phyloP scores from a whole-genome alignment of 2,329 filamentous ascomycete genomes.

The Pleomassaria siparia region DNA sequence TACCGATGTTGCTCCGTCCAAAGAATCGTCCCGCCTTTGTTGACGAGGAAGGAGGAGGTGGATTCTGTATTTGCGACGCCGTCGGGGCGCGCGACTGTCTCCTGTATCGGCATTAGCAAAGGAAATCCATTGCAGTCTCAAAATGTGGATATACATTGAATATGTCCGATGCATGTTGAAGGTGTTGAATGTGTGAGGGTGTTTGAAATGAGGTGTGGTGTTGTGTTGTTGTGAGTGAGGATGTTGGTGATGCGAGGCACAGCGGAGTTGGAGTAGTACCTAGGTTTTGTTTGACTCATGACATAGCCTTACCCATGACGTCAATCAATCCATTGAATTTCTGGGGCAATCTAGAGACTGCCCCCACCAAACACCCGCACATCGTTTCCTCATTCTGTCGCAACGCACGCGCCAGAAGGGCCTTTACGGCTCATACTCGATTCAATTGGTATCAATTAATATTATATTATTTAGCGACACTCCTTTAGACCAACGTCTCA shows the following conservation, averaged over 20 bases:
- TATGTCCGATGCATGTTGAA: constrained; percentile 91
- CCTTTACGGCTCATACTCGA: not conserved
- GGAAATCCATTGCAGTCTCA: constrained; percentile 49
- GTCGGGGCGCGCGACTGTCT: constrained; percentile 95
- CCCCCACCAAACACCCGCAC: constrained; percentile 20
- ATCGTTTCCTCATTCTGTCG: constrained; percentile 11
- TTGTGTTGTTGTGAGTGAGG: constrained; percentile 5
- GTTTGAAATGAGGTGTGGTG: constrained; percentile 7
- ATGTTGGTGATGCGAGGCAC: constrained; percentile 7
- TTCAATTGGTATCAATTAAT: not conserved
- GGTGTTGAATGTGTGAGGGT: constrained; percentile 7
- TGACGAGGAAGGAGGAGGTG: constrained; percentile 84
- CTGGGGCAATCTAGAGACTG: too few relatives aligned
- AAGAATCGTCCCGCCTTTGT: constrained; percentile 92
- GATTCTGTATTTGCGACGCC: constrained; percentile 87
- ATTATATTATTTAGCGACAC: not conserved
- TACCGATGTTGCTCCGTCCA: constrained; percentile 82
- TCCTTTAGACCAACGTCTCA: not conserved
- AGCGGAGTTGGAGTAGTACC: constrained; percentile 10
- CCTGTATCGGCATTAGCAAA: constrained; percentile 55
- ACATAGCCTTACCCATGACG: constrained; percentile 20
- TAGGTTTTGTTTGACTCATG: constrained; percentile 25
- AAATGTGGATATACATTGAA: constrained; percentile 11
- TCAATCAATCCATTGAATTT: too few relatives aligned
- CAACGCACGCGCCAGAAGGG: not conserved